Percentiles rank a stretch among this genome's conserved stretches.
These are phyloP conservation scores for Tuber umbilicatum DNA, from an alignment of 495 filamentous ascomycete species.

Conservation along the genomic window DNA sequence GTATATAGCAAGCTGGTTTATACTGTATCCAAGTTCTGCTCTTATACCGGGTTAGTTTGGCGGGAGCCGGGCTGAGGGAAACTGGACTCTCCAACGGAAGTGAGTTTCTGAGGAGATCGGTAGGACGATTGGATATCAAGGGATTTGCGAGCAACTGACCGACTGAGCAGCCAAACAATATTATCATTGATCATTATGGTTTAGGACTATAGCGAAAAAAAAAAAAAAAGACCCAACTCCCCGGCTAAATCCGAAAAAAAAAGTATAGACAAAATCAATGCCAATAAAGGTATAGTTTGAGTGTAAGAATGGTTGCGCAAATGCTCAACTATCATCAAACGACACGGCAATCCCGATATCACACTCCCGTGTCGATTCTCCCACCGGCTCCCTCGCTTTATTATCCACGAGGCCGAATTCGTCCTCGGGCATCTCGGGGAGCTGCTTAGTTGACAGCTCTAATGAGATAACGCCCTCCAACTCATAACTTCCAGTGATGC, in stretches of 20 bases:
- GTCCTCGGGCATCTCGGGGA: not conserved
- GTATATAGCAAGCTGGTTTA: not conserved
- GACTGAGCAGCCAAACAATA: not conserved
- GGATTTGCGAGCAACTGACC: not conserved
- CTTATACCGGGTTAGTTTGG: not conserved
- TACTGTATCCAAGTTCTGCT: not conserved
- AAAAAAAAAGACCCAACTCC: not conserved
- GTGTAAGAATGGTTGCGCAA: not conserved
- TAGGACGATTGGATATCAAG: not conserved
- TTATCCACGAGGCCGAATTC: not conserved
- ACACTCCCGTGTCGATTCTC: not conserved
- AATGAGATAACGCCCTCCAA: constrained; percentile 3
- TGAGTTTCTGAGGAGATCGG: not conserved
- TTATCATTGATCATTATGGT: constrained; percentile 1
- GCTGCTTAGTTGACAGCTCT: not conserved
- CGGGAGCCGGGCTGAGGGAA: not conserved
- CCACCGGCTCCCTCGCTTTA: not conserved
- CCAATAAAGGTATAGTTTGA: not conserved
- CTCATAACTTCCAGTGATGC: not conserved
- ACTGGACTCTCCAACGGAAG: not conserved
- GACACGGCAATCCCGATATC: not conserved
- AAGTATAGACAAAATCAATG: not conserved
- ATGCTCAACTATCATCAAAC: not conserved
- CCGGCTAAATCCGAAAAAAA: not conserved
- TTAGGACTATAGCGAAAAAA: not conserved